Evolutionary conservation across 2,329 filamentous ascomycete genomes (phyloP), one percentile per base, ranked within the genome.

Genomic region (Colletotrichum chrysophilum): DNA sequence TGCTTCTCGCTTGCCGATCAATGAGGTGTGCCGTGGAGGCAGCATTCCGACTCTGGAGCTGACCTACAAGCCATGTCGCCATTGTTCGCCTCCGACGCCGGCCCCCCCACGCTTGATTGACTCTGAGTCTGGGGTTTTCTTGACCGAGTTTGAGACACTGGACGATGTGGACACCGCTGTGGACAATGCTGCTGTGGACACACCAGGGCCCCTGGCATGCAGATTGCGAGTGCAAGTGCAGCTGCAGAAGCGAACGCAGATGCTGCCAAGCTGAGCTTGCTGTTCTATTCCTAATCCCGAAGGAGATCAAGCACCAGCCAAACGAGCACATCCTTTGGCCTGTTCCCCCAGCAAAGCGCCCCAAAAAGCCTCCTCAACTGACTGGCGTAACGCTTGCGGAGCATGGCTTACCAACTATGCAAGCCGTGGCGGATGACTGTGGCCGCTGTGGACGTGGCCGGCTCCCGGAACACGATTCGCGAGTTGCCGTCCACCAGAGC

Each of bases 351-450:
- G 70, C 36, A 61, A 74, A 65, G 32, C 61, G 60, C 43, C 66
- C 32, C 36, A 24, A 58, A 32, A 32, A 34, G 60, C 69, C 64
- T 66, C 69, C 73, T 72, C 73, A 72, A 75, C 69, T 67, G 73
- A 75, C 73, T 75, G 73, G 58, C 73, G 43, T 24, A 60, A 73
- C 70, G 56, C 73, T 75, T 75, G 70, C 73, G 32, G 58, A 43
- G 30, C 68, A 32, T 34, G 70, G 70, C 74, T 56, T 52, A 16
- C 38, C 58, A 18, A 32, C 64, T 66, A 73, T 26, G 64, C 74
- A 60, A 52, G 43, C 43, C 43, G 12, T 26, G 26, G 43, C 36
- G 21, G 34, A 48, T 65, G 70, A 34, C 32, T 67, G 32, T 71
- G 55, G 68, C 30, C 21, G 66, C 32, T 13, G 58, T 65, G 34